Percentiles rank a stretch among this genome's conserved stretches.
Conservation (phyloP, 140 eudicot species). For the Bidens hawaiensis region DNA sequence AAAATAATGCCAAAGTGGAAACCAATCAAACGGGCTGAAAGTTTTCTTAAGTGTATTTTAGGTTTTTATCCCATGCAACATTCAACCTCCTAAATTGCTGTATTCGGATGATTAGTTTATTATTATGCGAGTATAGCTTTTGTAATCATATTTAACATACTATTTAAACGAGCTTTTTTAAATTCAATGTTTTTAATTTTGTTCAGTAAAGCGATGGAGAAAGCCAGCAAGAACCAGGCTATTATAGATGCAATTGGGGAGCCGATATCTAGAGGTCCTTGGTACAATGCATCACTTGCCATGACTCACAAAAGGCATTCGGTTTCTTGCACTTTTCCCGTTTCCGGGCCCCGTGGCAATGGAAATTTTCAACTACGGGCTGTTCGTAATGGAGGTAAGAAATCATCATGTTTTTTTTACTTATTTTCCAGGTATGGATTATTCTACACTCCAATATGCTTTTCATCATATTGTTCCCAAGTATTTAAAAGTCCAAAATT, state of each 20-base stretch:
- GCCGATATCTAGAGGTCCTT: constrained; percentile 87
- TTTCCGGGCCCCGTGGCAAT: constrained; percentile 79
- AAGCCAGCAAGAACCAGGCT: constrained; percentile 66
- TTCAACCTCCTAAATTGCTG: neutral
- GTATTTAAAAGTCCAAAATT: neutral
- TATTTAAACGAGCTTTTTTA: neutral
- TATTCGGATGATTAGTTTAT: neutral
- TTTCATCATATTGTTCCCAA: neutral
- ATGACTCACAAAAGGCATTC: constrained; percentile 77
- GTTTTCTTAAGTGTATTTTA: neutral
- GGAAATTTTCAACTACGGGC: constrained; percentile 78
- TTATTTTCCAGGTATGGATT: neutral
- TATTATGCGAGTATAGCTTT: neutral
- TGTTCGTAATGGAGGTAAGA: constrained; percentile 65
- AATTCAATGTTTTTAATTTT: too few relatives aligned
- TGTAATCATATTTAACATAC: neutral
- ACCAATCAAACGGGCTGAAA: neutral
- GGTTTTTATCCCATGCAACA: neutral
- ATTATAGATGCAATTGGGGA: constrained; percentile 74
- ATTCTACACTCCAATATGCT: neutral
- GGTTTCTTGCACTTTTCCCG: constrained; percentile 88
- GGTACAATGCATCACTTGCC: constrained; percentile 93
- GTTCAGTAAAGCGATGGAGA: constrained; percentile 87
- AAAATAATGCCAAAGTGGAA: neutral
- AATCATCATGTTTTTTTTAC: neutral